Conservation (phyloP, 192 early-diverging fungal genomes). For the Backusella liffmaniae region DNA sequence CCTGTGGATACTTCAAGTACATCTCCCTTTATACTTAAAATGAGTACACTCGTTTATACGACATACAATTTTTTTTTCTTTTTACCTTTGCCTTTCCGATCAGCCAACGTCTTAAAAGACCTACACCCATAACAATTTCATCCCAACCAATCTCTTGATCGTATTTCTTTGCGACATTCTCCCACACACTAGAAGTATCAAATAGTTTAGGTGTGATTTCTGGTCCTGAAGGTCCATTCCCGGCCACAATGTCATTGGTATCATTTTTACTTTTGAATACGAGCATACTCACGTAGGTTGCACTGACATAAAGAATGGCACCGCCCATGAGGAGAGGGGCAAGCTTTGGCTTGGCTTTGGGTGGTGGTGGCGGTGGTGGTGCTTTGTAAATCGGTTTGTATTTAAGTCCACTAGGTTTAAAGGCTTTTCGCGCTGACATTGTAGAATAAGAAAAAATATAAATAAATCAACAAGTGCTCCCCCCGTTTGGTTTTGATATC, state of each 20-base stretch:
- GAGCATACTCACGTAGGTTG: conserved; percentile 38
- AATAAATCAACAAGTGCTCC: too few relatives aligned
- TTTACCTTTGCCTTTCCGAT: conserved; percentile 46
- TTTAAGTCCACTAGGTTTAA: conserved; percentile 6
- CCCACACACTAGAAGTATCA: conserved; percentile 45
- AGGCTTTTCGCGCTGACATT: conserved; percentile 1
- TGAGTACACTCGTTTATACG: not conserved
- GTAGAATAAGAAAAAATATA: too few relatives aligned
- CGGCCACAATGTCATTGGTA: conserved; percentile 13
- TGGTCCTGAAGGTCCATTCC: not conserved
- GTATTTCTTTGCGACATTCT: conserved; percentile 50
- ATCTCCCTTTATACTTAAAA: conserved; percentile 37
- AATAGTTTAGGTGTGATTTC: conserved; percentile 24
- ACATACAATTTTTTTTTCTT: not conserved
- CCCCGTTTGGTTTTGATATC: too few relatives aligned
- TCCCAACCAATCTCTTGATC: conserved; percentile 59
- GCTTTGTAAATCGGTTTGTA: conserved; percentile 12
- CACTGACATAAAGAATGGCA: conserved; percentile 34
- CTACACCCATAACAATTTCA: conserved; percentile 61
- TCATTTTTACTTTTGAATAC: conserved; percentile 35
- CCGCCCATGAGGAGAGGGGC: conserved; percentile 31
- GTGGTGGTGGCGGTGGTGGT: conserved; percentile 13
- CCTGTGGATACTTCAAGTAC: conserved; percentile 63
- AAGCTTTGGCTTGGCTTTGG: not conserved
- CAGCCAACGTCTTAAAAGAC: conserved; percentile 42